Evolutionary conservation across 1,139 yeast species (phyloP), one percentile per base, ranked within the genome.

Genomic region (Insectozyma bohioensis): DNA sequence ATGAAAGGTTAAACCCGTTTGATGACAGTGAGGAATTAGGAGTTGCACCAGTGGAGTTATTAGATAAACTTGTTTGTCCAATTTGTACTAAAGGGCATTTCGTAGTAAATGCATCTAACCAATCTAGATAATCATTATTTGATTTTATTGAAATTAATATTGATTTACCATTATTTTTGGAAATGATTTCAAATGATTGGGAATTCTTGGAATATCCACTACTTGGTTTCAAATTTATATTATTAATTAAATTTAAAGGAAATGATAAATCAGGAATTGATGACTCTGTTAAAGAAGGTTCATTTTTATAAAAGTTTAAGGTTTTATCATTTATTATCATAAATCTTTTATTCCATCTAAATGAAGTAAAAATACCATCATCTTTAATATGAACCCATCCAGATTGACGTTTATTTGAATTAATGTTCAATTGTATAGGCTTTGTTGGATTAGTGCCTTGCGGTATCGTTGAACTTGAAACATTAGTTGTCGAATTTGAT

Each of bases 301-400:
- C 95, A 36, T 66, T 72, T 51, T 85, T 87, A 61, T 81, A 84
- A 45, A 92, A 77, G 41, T 82, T 84, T 40, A 92, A 64, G 24
- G 81, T 76, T 36, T 82, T 74, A 45, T 88, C 96, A 47, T 78
- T 78, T 33, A 92, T 67, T 9, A 85, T 81, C 64, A 90, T 67
- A 55, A 70, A 90, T 47, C 95, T 75, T 54, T 88, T 88, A 40
- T 90, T 88, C 97, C 97, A 92, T 47, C 95, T 68, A 56, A 90
- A 87, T 10, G 88, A 78, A 43, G 86, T 75, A 50, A 70, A 69
- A 22, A 85, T 59, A 14, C 96, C 95, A 48, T 90, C 97, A 49
- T 90, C 97, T 56, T 87, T 88, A 36, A 87, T 80, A 36, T 86
- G 85, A 16, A 86, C 90, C 95, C 96, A 90, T 0, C 97, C 97